Evolutionary conservation across 139 green algal species (phyloP).

Genomic region (Trebouxia sp.): DNA sequence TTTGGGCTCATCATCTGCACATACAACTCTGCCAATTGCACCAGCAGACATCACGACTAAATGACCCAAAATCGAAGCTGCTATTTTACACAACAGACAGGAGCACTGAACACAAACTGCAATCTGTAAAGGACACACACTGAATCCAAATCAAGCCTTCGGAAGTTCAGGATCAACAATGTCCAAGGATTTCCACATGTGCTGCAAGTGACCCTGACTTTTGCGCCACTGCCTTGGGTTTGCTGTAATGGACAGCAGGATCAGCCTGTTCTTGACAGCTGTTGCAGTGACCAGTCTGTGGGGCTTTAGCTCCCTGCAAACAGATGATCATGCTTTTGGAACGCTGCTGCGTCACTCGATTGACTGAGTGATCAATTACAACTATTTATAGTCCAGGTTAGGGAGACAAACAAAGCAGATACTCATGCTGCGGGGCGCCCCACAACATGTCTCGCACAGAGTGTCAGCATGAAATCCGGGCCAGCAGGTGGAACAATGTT

Average conservation of each 20-base stretch:
- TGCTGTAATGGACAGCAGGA: slow-evolving; percentile 68
- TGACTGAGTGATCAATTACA: not conserved
- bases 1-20: slow-evolving; percentile 1
- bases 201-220: slow-evolving; percentile 29
- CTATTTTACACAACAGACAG: too few relatives aligned
- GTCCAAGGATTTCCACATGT: slow-evolving; percentile 52
- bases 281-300: slow-evolving; percentile 71
- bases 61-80: too few relatives aligned
- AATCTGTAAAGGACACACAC: too few relatives aligned
- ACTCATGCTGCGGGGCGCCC: not conserved
- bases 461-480: not conserved
- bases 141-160: not conserved
- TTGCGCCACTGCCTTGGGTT: slow-evolving; percentile 74
- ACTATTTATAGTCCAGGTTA: not conserved
- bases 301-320: slow-evolving; percentile 56
- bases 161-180: too few relatives aligned
- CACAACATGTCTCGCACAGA: not conserved
- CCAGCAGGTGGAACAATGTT: not conserved
- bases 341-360: not conserved
- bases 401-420: not conserved
- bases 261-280: slow-evolving; percentile 77
- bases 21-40: slow-evolving; percentile 7
- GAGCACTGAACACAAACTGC: too few relatives aligned
- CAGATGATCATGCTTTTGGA: not conserved
- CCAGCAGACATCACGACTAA: slow-evolving; percentile 1